These are phyloP conservation scores for Leptodontidium sp. DNA, from an alignment of 2,329 filamentous ascomycete species.

Conservation along the genomic window DNA sequence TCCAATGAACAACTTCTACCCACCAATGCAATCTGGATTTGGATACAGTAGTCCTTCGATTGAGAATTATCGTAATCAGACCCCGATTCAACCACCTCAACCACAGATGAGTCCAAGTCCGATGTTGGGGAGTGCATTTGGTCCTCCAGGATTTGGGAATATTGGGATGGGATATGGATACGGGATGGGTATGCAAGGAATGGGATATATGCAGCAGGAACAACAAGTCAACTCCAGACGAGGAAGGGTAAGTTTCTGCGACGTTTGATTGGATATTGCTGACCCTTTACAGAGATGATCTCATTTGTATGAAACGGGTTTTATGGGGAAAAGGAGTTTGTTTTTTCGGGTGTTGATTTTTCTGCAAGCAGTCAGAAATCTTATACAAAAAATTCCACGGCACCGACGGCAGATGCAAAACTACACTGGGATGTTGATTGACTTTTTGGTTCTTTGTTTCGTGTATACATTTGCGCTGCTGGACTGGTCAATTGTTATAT, in stretches of 20 bases:
- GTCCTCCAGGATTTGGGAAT: slow-evolving; percentile 57
- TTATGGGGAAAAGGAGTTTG: slow-evolving; percentile 7
- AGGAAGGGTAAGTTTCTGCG: slow-evolving; percentile 58
- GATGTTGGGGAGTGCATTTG: slow-evolving; percentile 53
- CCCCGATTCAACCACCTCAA: slow-evolving; percentile 54
- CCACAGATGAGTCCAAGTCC: slow-evolving; percentile 53
- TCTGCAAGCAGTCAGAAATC: background rate
- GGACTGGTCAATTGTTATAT: slow-evolving; percentile 12
- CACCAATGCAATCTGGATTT: slow-evolving; percentile 63
- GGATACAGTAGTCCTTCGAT: slow-evolving; percentile 60
- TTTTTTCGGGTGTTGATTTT: background rate
- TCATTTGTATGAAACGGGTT: background rate
- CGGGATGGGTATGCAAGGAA: slow-evolving; percentile 58
- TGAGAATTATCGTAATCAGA: slow-evolving; percentile 65
- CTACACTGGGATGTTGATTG: slow-evolving; percentile 1
- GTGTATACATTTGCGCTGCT: slow-evolving; percentile 16
- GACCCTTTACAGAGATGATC: slow-evolving; percentile 6
- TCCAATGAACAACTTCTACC: slow-evolving; percentile 65
- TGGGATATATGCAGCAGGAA: slow-evolving; percentile 63
- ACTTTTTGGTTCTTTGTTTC: background rate
- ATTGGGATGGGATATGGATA: slow-evolving; percentile 56
- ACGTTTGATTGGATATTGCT: background rate
- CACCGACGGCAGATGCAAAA: background rate
- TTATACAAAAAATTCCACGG: no score
- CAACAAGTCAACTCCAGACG: slow-evolving; percentile 64